Percentiles rank a stretch among this genome's conserved stretches.
Conservation (phyloP, 1,139 yeast species). For the Yamadazyma kanchanaburiensis region DNA sequence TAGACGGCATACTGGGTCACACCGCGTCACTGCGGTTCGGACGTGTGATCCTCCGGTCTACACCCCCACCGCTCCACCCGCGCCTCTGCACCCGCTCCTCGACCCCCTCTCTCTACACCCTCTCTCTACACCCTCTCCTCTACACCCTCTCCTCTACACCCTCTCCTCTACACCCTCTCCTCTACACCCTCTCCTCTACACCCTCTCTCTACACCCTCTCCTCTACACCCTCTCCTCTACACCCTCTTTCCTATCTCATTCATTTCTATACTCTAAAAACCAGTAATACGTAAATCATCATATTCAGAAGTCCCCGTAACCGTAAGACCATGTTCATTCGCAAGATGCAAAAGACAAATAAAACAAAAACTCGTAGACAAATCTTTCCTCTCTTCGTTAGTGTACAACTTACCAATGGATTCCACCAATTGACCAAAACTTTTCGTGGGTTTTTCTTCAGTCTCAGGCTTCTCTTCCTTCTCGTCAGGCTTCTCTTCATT, state of each 20-base stretch:
- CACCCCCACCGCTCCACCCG: not conserved
- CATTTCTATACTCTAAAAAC: too few relatives aligned
- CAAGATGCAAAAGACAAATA: conserved; percentile 79
- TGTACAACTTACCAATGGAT: conserved; percentile 52
- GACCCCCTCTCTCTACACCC: too few relatives aligned
- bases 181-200: too few relatives aligned
- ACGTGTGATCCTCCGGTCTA: too few relatives aligned
- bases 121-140: too few relatives aligned
- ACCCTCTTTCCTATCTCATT: too few relatives aligned
- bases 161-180: too few relatives aligned
- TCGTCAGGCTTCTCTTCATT: conserved; percentile 7
- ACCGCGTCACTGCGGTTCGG: too few relatives aligned
- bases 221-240: too few relatives aligned
- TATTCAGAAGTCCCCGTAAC: conserved; percentile 55
- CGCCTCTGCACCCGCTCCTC: not conserved
- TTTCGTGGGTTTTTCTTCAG: conserved; percentile 8
- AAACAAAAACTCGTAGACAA: conserved; percentile 86
- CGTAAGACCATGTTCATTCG: conserved; percentile 79
- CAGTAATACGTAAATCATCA: conserved; percentile 56
- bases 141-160: too few relatives aligned
- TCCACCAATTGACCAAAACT: conserved; percentile 47
- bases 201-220: too few relatives aligned
- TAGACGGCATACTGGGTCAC: too few relatives aligned
- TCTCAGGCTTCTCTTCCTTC: conserved; percentile 6
- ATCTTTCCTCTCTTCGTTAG: conserved; percentile 53